Base-by-base conservation (phyloP, 441 rosid genomes). In the Eruca vesicaria region DNA sequence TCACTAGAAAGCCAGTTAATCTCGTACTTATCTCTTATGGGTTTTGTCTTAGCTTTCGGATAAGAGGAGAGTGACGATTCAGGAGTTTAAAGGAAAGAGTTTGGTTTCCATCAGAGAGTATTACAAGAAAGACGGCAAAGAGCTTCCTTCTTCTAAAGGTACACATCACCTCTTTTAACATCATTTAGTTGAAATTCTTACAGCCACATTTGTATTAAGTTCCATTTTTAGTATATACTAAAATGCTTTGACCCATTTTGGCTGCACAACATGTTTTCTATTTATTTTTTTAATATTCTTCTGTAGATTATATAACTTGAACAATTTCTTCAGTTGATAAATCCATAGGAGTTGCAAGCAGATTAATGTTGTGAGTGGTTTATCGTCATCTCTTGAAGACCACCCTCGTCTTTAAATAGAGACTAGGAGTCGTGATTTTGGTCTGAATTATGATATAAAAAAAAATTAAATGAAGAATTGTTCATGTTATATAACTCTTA, bases 81-180 rank as follows among this genome's bases (percentile, higher is more conserved):
- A 90, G 79, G 92, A 94, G 38, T 94, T 94, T 63, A 78, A 72
- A 75, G 98, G 98, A 57, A 90, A 78, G 68, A 76, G 70, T 45
- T 84, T 92, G 89, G 86, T 94, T 23, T 94, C 98, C 0, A 90
- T 92, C 1, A 82, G 98, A 83, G 97, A 94, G 84, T 90, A 82
- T 61, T 94, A 86, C 67, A 80, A 75, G n/a, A 90, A 87, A 79
- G 97, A 87, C 69, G 97, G 93, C 63, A 89, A 85, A 82, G 97
- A 94, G 20, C 88, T 90, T 73, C 98, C 98, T 63, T 45, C 85
- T 63, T 64, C 95, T 38, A 94, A 92, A 85, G 98, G 98, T 94
- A 68, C 12, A 26, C 7, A 26, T 16, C 56, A 21, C 33, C 31
- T 28, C 31, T 32, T 19, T 50, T 52, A 3, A 18, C 6, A 28